Base-by-base conservation (phyloP, 345 rosid species). In the Combretum micranthum region DNA sequence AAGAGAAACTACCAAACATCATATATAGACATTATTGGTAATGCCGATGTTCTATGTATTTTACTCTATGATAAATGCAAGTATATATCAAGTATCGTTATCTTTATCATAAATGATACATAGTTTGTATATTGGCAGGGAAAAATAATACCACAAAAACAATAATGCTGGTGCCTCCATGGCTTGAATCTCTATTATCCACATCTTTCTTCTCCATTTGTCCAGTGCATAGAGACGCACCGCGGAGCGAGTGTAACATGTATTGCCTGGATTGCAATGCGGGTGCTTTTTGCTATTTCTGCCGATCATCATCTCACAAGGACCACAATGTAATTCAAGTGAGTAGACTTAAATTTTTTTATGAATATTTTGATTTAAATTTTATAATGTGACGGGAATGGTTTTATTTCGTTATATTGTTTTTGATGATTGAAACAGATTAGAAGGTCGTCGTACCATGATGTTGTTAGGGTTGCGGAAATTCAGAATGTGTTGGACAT, bases 191-290 rank as follows among this genome's bases (percentile, higher is more conserved):
- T 12, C 45, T 62, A 32, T 23, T 62, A 13, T 62, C 65, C 25
- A 62, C 65, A 52, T 16, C 55, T 37, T 62, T 62, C 65, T 62
- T 62, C 58, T 52, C 52, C 15, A 47, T 14, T 13, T 62, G 65
- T 58, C 26, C 65, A 13, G 14, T 44, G 20, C 65, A 62, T 58
- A 43, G 44, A 16, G 52, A 53, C n/a, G 50, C 58, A 15, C 58
- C 65, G 7, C 50, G 65, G 44, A 62, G 51, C 59, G 65, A 62
- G 44, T 53, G 65, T 52, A 62, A 62, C 65, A 62, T 62, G 65
- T 62, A 50, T 44, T 62, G 65, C 37, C 65, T 62, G 15, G 65
- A 53, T 32, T 62, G 65, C 46, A 16, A 10, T 32, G 12, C 18
- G 3, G 56, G 23, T 4, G 57, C 65, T 14, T 52, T 62, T 51